A percentile compares a stretch with the other conserved stretches of the same genome.
Conservation (phyloP, 2,329 filamentous ascomycete species). For the Cladosporium sp. region DNA sequence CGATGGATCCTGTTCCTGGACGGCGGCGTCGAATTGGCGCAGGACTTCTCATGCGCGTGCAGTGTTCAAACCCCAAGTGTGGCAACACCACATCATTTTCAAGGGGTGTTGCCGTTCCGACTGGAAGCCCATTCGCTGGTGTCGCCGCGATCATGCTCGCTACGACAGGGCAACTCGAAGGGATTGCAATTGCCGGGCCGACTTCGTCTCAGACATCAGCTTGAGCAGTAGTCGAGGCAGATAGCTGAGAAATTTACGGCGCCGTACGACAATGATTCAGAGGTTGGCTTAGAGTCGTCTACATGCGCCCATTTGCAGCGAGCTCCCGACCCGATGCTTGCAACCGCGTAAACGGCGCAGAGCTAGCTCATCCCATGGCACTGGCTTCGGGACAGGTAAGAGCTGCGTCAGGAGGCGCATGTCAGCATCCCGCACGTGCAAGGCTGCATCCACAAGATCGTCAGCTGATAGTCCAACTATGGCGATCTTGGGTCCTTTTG, state of each 20-base stretch:
- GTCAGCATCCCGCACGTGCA: slow-evolving; percentile 2
- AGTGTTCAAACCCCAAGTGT: background rate
- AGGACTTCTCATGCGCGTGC: background rate
- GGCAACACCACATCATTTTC: slow-evolving; percentile 3
- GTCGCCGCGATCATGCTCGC: background rate
- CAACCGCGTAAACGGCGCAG: background rate
- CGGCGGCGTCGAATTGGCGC: background rate
- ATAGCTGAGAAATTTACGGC: too few species aligned
- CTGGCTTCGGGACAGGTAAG: background rate
- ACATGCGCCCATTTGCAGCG: background rate
- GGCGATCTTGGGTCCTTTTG: background rate
- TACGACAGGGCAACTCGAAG: background rate
- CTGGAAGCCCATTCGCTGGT: background rate
- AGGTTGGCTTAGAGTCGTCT: background rate
- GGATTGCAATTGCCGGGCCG: background rate
- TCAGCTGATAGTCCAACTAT: background rate
- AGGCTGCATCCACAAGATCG: background rate
- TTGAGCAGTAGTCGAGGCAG: background rate
- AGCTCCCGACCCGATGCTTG: slow-evolving; percentile 6
- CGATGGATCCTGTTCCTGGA: background rate
- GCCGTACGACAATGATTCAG: background rate
- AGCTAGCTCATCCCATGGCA: background rate
- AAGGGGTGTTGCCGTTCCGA: background rate
- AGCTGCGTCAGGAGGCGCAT: background rate
- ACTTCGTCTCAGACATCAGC: background rate